Evolutionary conservation across 140 eudicot species (phyloP), one percentile per base, ranked within the genome.

Genomic region (Stevia rebaudiana): DNA sequence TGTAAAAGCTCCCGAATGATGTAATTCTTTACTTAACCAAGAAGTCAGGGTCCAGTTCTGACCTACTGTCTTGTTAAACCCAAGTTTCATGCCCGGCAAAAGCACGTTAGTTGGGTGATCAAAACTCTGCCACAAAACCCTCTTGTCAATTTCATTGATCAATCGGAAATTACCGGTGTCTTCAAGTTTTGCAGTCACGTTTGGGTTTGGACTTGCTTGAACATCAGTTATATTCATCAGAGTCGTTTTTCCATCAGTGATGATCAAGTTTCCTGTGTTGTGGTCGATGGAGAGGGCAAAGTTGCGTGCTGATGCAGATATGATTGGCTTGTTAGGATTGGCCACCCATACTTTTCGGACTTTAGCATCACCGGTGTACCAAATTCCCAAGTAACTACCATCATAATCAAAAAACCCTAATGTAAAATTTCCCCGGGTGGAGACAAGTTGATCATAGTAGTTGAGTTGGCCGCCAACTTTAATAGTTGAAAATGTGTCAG

Each of bases 11-110:
- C 55, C 55, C 5, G 28, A 19, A 1, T 49, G 28, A 0, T 3
- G 2, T 1, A 19, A 8, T 0, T 8, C 55, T 18, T 49, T 3
- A 6, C 11, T 16, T 0, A 1, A 3, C 52, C 52, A 46, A 46
- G 52, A 46, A 46, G 52, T 46, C 52, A 46, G 1, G 10, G 23
- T 46, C 52, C 23, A 16, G 10, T 46, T 46, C 23, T 46, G 52
- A 4, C 52, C 1, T 46, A 3, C 16, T 46, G 94, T 90, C 9
- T 82, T 90, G 15, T 86, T 82, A 21, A 44, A 51, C 30, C 91
- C 91, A 15, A 84, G 69, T 65, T 80, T 78, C 91, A 84, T 84
- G 6, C 87, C 85, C 1, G 81, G 83, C 39, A 84, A 69, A 39
- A 83, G 78, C 6, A 75, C 76, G 18, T 70, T 65, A 0, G 85